These are phyloP conservation scores for Phylloporus sp. DNA, from an alignment of 768 basidiomycete species.

Conservation along the genomic window DNA sequence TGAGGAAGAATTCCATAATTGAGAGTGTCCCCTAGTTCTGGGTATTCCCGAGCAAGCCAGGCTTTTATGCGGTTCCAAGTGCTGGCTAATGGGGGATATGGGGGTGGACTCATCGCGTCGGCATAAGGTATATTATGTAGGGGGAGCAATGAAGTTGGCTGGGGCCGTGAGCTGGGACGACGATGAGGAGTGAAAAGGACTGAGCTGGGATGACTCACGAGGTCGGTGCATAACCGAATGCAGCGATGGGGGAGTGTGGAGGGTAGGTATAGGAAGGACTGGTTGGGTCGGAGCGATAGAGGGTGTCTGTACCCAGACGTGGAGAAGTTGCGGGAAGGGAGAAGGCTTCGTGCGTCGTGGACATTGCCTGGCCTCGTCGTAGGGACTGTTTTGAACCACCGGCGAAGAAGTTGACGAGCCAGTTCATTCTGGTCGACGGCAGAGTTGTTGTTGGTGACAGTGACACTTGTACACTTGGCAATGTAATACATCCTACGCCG, in stretches of 20 bases:
- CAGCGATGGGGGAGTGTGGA: constrained; percentile 48
- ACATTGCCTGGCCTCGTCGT: constrained; percentile 62
- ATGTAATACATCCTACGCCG: no score
- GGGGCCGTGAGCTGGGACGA: constrained; percentile 38
- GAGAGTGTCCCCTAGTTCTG: constrained; percentile 92
- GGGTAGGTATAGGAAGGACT: constrained; percentile 72
- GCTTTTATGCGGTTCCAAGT: constrained; percentile 81
- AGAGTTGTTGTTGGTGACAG: constrained; percentile 10
- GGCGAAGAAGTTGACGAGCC: constrained; percentile 65
- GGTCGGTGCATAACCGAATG: constrained; percentile 59
- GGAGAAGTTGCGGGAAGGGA: constrained; percentile 74
- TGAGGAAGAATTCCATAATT: constrained; percentile 83
- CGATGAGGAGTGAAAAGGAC: constrained; percentile 2
- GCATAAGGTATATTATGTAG: constrained; percentile 52
- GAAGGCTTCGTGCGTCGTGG: constrained; percentile 83
- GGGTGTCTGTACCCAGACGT: constrained; percentile 54
- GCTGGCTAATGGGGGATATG: constrained; percentile 72
- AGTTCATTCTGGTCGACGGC: constrained; percentile 50
- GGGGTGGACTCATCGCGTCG: constrained; percentile 35
- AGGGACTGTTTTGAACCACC: constrained; percentile 43
- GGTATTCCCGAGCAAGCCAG: constrained; percentile 85
- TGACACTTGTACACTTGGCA: not conserved
- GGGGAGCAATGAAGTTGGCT: constrained; percentile 58
- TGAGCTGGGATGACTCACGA: constrained; percentile 37
- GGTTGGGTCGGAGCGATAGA: constrained; percentile 45